Evolutionary conservation across 192 early-diverging fungal genomes (phyloP).

Genomic region (Neocallimastix lanati): DNA sequence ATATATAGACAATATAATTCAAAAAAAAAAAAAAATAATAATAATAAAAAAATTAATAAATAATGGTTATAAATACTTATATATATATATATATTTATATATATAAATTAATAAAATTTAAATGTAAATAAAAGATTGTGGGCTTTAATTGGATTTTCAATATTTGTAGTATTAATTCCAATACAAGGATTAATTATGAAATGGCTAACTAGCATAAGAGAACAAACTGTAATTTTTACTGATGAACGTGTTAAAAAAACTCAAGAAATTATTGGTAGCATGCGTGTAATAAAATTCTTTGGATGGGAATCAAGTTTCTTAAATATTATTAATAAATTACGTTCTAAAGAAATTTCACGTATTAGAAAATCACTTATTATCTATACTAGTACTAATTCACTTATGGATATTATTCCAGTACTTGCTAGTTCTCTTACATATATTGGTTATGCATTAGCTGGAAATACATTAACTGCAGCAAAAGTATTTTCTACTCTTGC

Average conservation of each 20-base stretch:
- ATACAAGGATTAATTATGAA: constrained; percentile 17
- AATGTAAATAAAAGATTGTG: background rate
- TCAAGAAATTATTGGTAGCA: constrained; percentile 48
- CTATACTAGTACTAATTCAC: background rate
- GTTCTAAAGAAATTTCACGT: background rate
- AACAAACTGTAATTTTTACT: constrained; percentile 31
- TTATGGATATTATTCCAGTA: background rate
- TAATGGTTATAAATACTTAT: too few relatives aligned
- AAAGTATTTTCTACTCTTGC: constrained; percentile 21
- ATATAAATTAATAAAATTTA: too few relatives aligned
- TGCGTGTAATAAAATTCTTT: constrained; percentile 59
- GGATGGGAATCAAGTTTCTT: constrained; percentile 29
- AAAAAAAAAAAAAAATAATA: too few relatives aligned
- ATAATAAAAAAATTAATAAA: too few relatives aligned
- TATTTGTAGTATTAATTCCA: constrained; percentile 18
- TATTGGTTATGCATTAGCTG: background rate
- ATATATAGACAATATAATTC: too few relatives aligned
- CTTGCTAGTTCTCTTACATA: background rate
- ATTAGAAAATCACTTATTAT: background rate
- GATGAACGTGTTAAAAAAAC: constrained; percentile 62
- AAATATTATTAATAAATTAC: background rate
- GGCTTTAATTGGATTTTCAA: constrained; percentile 19
- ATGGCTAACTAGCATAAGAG: constrained; percentile 15
- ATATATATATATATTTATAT: too few relatives aligned
- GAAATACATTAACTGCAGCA: background rate